Percentiles rank a stretch among this genome's conserved stretches.
phyloP scores from a whole-genome alignment of 164 flowering plant species.

The Vitis labrusca region DNA sequence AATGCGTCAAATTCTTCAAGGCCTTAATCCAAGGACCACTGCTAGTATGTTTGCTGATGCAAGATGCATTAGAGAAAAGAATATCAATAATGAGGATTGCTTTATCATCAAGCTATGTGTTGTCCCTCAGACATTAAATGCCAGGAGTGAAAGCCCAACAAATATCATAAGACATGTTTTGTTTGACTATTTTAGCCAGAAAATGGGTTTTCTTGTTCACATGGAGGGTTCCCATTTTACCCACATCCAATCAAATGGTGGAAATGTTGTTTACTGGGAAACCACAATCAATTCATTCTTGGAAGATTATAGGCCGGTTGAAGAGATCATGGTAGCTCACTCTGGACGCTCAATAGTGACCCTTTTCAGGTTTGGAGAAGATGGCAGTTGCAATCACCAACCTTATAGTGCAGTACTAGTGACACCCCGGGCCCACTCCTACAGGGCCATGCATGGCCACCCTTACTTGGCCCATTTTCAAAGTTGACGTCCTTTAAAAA shows the following conservation, averaged over 20 bases:
- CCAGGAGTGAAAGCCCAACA: slow-evolving; percentile 67
- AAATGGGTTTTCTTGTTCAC: slow-evolving; percentile 66
- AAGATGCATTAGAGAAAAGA: slow-evolving; percentile 66
- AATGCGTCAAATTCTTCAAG: slow-evolving; percentile 71
- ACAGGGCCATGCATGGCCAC: no score
- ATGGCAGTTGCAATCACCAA: slow-evolving; percentile 23
- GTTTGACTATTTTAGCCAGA: slow-evolving; percentile 73
- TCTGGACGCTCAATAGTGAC: slow-evolving; percentile 72
- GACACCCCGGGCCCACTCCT: no score
- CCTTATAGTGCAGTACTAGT: no score
- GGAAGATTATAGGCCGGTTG: slow-evolving; percentile 67
- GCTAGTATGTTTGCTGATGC: slow-evolving; percentile 67
- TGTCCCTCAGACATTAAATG: slow-evolving; percentile 58
- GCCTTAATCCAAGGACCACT: slow-evolving; percentile 73
- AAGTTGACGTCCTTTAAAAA: no score
- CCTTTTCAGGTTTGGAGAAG: slow-evolving; percentile 75
- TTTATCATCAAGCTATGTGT: slow-evolving; percentile 68
- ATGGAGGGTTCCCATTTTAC: slow-evolving; percentile 75
- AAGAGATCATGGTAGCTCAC: slow-evolving; percentile 77
- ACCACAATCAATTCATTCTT: slow-evolving; percentile 77
- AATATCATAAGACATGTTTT: slow-evolving; percentile 72
- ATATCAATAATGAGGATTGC: slow-evolving; percentile 68
- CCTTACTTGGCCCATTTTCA: no score
- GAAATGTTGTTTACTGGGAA: slow-evolving; percentile 77
- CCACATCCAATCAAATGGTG: slow-evolving; percentile 61